Evolutionary conservation across 1,284 basidiomycete genomes (phyloP).

Genomic region (Trametes versicolor): DNA sequence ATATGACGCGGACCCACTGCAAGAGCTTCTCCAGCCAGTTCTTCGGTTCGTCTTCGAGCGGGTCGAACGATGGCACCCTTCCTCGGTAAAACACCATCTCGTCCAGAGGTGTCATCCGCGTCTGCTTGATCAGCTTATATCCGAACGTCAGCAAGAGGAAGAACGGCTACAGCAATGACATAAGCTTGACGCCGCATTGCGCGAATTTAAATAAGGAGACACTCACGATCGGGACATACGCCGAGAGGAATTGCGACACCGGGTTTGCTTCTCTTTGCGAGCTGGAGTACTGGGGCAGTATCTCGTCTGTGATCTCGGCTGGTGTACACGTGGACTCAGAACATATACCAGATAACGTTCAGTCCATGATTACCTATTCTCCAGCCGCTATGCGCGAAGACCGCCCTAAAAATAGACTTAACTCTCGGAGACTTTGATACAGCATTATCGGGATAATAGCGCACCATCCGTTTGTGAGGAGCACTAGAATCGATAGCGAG

Average conservation of each 20-base stretch:
- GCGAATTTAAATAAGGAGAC: not conserved
- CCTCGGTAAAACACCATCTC: conserved; percentile 40
- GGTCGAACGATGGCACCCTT: conserved; percentile 21
- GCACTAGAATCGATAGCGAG: conserved; percentile 37
- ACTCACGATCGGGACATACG: conserved; percentile 44
- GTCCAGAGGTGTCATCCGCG: conserved; percentile 40
- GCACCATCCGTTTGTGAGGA: conserved; percentile 44
- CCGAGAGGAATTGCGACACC: conserved; percentile 40
- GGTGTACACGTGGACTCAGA: not conserved
- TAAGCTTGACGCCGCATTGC: not conserved
- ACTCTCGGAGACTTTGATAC: too few species aligned
- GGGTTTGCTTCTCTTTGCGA: conserved; percentile 25
- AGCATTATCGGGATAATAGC: too few species aligned
- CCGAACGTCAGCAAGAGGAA: conserved; percentile 43
- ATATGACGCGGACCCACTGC: conserved; percentile 29
- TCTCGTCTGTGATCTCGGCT: conserved; percentile 21
- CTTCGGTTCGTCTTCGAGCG: conserved; percentile 14
- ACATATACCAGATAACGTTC: not conserved
- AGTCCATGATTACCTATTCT: conserved; percentile 34
- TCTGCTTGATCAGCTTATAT: conserved; percentile 46
- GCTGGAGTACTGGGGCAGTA: not conserved
- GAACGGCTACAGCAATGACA: conserved; percentile 34
- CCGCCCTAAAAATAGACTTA: conserved; percentile 30
- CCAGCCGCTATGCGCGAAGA: conserved; percentile 43
- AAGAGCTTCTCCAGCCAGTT: conserved; percentile 25